These are phyloP conservation scores for Cairneyella variabilis DNA, from an alignment of 495 filamentous ascomycete species.

Conservation along the genomic window DNA sequence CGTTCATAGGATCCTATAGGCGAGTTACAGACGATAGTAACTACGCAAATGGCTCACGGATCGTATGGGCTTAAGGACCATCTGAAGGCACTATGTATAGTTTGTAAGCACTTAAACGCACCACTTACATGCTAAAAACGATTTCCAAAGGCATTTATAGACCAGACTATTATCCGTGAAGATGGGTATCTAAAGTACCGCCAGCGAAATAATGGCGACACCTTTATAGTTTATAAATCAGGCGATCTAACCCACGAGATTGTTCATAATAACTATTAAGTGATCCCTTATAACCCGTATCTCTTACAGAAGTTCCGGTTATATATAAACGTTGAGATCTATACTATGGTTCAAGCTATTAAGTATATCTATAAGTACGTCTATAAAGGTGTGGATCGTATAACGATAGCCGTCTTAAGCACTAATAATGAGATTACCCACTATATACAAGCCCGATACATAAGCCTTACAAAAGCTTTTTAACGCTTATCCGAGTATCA, in stretches of 20 bases:
- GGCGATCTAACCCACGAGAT: not conserved
- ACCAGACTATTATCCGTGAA: not conserved
- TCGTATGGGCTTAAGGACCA: not conserved
- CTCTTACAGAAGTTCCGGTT: conserved; percentile 5
- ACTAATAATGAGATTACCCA: conserved; percentile 16
- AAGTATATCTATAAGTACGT: conserved; percentile 24
- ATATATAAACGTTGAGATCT: conserved; percentile 19
- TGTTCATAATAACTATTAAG: conserved; percentile 12
- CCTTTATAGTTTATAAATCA: conserved; percentile 1
- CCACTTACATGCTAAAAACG: not conserved
- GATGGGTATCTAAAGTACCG: conserved; percentile 5
- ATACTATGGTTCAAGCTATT: conserved; percentile 7
- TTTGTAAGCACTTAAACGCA: too few species aligned
- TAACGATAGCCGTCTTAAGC: not conserved
- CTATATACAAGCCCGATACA: conserved; percentile 15
- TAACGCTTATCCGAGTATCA: conserved; percentile 16
- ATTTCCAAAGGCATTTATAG: conserved; percentile 2
- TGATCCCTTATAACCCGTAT: conserved; percentile 18
- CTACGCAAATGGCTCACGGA: not conserved
- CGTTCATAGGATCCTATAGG: too few species aligned
- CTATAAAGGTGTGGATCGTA: conserved; percentile 19
- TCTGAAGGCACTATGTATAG: not conserved
- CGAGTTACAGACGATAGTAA: not conserved
- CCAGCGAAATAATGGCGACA: not conserved
- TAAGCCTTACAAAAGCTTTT: conserved; percentile 10